phyloP scores from a whole-genome alignment of 2,329 filamentous ascomycete genomes.

The Colletotrichum truncatum region DNA sequence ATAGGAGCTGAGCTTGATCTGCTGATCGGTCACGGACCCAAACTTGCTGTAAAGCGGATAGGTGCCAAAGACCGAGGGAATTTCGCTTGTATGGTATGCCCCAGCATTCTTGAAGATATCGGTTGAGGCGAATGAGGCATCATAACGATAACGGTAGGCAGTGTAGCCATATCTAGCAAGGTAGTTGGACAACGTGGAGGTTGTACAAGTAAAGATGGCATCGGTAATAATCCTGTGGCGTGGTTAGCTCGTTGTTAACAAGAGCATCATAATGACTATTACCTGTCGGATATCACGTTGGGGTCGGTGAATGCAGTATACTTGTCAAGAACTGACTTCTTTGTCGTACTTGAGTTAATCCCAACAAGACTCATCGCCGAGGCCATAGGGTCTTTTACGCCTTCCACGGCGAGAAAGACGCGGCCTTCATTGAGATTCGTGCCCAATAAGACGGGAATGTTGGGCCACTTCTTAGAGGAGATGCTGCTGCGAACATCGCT shows the following conservation, averaged over 20 bases:
- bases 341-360: too few relatives aligned
- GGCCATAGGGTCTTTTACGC: neutral
- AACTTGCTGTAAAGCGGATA: constrained; percentile 9
- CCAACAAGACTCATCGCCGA: too few relatives aligned
- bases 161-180: constrained; percentile 1
- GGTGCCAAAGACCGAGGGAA: constrained; percentile 27
- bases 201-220: constrained; percentile 18
- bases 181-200: constrained; percentile 9
- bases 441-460: constrained; percentile 20
- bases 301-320: constrained; percentile 6
- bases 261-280: too few relatives aligned
- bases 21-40: constrained; percentile 4
- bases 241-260: too few relatives aligned
- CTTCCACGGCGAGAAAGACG: constrained; percentile 1
- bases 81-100: constrained; percentile 27
- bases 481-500: constrained; percentile 16
- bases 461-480: constrained; percentile 14
- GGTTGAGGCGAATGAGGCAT: constrained; percentile 17
- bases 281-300: neutral
- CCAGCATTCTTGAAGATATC: constrained; percentile 22
- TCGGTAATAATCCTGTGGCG: constrained; percentile 5
- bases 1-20: constrained; percentile 9
- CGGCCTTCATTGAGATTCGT: constrained; percentile 20
- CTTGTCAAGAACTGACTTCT: neutral
- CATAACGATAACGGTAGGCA: constrained; percentile 25